Base-by-base conservation (phyloP, 202 grass and related monocot genomes). In the Panicum virgatum region DNA sequence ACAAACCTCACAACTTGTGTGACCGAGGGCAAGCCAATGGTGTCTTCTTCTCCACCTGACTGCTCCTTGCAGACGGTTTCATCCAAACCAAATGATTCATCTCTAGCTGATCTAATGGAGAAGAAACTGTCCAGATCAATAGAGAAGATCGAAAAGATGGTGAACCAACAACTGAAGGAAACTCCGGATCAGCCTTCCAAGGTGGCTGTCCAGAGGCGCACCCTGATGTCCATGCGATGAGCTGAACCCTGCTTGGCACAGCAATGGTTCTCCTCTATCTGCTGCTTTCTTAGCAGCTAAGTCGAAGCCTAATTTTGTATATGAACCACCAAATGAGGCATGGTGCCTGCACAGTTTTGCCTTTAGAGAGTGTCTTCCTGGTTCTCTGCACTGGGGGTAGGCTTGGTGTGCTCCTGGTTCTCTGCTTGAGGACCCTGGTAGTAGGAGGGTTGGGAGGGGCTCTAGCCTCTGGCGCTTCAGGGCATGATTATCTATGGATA, bases 141-240 rank as follows among this genome's bases (percentile, higher is more conserved):
- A 78, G 84, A 91, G 23, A 76, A 93, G 80, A 79, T 97, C 12
- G 90, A 93, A 81, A 93, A 84, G 69, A 87, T 91, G 9, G 84
- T 93, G 12, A 75, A n/a, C 46, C 64, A 5, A 45, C 90, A 85
- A 68, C 62, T 93, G 53, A 97, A 83, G 80, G 81, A 72, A 85
- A 30, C 46, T 48, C 77, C 63, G 7, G 85, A 81, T 82, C 88
- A 77, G 73, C 86, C 85, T 80, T 85, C 73, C 37, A 91, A 90
- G 84, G 74, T 61, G 44, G 44, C 69, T 19, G 58, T 9, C 53
- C 89, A 89, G 66, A 83, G 75, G 77, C 85, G 83, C 69, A 83
- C 60, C 62, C 85, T 93, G 78, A 89, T 93, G 90, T 93, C 88
- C 57, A 87, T 96, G 90, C 81, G 93, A 79, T 92, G 80, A 89